Base-by-base conservation (phyloP, 2,329 filamentous ascomycete species). In the Mycosphaerella sp. region DNA sequence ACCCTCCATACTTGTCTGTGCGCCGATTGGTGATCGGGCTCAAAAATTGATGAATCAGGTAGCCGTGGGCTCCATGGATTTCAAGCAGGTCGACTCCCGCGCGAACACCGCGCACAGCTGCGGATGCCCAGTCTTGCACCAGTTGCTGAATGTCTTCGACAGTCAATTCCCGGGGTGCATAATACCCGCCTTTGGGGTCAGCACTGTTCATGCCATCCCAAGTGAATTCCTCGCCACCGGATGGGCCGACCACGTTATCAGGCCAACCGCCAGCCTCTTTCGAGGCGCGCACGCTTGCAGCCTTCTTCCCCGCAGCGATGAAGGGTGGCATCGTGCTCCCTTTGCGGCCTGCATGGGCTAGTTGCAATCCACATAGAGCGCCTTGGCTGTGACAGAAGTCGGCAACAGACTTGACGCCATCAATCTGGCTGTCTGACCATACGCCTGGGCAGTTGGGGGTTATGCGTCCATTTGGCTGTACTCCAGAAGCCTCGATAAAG, bases 401-500 rank as follows among this genome's bases (percentile, higher is more conserved):
- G 23, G 83, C 81, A 40, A 92, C 80, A 54, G 80, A 79, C 67
- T 79, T 81, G 54, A 95, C 73, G 0, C 85, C 84, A 58, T 79
- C 82, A 58, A 91, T 85, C 69, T 95, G 91, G 36, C 78, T 82
- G 68, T 95, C 90, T 55, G 84, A 77, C 91, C 90, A 96, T 9
- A 95, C 73, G 1, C 91, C 89, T 4, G 76, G 73, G 67, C 91
- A 87, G 67, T 91, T 78, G 1, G 89, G 88, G 1, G 86, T 85
- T 73, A 95, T 95, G 52, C 90, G 81, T 17, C 90, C 90, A 61
- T 91, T 84, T 6, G 87, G 73, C n/a, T 81, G 76, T 0, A 95
- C 86, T 29, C 83, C 77, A 0, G 86, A 89, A 36, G 89, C 89
- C 74, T 95, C 91, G 55, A 91, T 78, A 57, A 91, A 81, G 46